Evolutionary conservation across 768 basidiomycete species (phyloP).

Genomic region (Psilocybe sp.): DNA sequence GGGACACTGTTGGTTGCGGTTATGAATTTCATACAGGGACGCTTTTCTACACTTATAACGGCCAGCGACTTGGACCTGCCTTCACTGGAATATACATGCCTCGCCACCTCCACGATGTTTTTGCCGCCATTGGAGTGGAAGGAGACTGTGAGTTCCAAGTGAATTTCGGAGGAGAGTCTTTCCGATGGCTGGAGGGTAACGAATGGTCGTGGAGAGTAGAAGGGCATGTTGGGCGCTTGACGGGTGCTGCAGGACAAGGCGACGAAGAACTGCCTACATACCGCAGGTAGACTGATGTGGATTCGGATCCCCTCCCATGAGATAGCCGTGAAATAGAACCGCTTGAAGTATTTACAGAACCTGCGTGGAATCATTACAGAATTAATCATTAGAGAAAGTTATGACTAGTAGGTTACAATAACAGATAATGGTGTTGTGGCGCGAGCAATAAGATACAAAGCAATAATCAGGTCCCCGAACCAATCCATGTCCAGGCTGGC

Average conservation of each 20-base stretch:
- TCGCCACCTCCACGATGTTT: conserved; percentile 50
- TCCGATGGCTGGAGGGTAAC: conserved; percentile 63
- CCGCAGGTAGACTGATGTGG: neutral
- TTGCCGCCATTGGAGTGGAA: conserved; percentile 61
- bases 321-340: no score
- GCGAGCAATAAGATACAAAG: no score
- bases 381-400: no score
- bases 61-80: conserved; percentile 49
- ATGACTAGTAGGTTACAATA: no score
- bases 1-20: conserved; percentile 62
- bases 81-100: conserved; percentile 61
- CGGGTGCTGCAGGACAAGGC: conserved; percentile 24
- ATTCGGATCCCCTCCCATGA: no score
- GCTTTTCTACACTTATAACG: conserved; percentile 68
- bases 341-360: no score
- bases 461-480: no score
- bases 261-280: conserved; percentile 51
- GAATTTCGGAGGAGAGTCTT: conserved; percentile 62
- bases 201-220: conserved; percentile 67
- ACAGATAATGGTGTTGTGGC: no score
- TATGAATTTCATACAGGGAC: conserved; percentile 51
- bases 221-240: conserved; percentile 52
- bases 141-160: conserved; percentile 54
- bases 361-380: no score
- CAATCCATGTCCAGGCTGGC: no score